phyloP scores from a whole-genome alignment of 495 filamentous ascomycete species.

The Xylaria grammica region DNA sequence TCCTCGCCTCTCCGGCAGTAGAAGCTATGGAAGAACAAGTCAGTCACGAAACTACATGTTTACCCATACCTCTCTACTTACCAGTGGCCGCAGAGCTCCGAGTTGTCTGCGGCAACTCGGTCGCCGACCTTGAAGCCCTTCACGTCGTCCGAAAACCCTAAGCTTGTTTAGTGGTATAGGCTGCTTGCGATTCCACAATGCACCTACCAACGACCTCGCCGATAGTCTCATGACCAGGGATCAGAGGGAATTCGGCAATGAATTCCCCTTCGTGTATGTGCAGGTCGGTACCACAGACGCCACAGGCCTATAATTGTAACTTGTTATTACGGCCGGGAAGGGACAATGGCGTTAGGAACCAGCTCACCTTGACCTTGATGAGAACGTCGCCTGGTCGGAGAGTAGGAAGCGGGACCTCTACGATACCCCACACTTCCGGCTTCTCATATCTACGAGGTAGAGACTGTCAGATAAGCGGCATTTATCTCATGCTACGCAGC shows the following conservation, averaged over 20 bases:
- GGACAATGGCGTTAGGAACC: neutral
- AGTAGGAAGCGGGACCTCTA: slow-evolving; percentile 64
- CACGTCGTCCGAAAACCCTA: slow-evolving; percentile 49
- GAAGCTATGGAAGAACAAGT: slow-evolving; percentile 46
- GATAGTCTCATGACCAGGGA: slow-evolving; percentile 61
- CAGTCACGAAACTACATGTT: neutral
- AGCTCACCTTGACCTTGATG: slow-evolving; percentile 60
- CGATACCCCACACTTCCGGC: slow-evolving; percentile 62
- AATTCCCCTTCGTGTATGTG: slow-evolving; percentile 66
- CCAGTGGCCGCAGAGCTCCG: slow-evolving; percentile 72
- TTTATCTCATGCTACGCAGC: neutral
- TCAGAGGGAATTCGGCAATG: slow-evolving; percentile 45
- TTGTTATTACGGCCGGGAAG: neutral
- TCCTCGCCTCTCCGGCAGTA: slow-evolving; percentile 73
- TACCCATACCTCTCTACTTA: slow-evolving; percentile 15
- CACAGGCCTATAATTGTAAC: slow-evolving; percentile 52
- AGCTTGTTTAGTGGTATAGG: slow-evolving; percentile 12
- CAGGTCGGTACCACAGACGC: slow-evolving; percentile 68
- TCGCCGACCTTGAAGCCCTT: slow-evolving; percentile 69
- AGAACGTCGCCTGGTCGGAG: slow-evolving; percentile 66
- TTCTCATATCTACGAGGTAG: slow-evolving; percentile 60
- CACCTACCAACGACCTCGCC: slow-evolving; percentile 54
- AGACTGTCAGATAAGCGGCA: neutral
- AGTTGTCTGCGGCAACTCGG: slow-evolving; percentile 64
- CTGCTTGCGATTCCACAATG: neutral